Percentiles rank a stretch among this genome's conserved stretches.
Conservation (phyloP, 177 flowering plant genomes). For the Vitis hybrid region DNA sequence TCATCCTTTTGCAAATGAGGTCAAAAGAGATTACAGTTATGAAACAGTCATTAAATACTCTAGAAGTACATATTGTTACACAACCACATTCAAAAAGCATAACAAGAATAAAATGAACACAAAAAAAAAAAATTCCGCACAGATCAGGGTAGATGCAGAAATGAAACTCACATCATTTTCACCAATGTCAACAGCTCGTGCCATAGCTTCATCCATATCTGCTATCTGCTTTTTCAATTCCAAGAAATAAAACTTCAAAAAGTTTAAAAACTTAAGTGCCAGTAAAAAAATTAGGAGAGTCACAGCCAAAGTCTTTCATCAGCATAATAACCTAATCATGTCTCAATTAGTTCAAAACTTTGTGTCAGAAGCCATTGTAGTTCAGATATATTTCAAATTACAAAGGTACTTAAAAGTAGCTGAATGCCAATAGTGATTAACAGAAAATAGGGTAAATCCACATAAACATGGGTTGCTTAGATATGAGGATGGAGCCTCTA, state of each 20-base stretch:
- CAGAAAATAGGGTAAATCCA: too few species aligned
- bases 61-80: neutral
- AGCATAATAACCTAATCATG: too few species aligned
- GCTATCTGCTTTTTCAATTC: slow-evolving; percentile 39
- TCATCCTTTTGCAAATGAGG: slow-evolving; percentile 49
- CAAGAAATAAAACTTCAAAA: neutral
- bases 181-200: slow-evolving; percentile 94
- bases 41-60: neutral
- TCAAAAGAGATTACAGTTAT: neutral
- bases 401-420: too few species aligned
- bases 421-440: too few species aligned
- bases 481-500: too few species aligned
- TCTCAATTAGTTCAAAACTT: too few species aligned
- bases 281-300: slow-evolving; percentile 22
- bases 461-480: too few species aligned
- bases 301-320: neutral
- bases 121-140: slow-evolving; percentile 19
- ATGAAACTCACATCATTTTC: slow-evolving; percentile 75
- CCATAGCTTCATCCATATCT: slow-evolving; percentile 97
- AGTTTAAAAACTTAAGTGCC: neutral
- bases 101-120: neutral
- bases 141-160: slow-evolving; percentile 9
- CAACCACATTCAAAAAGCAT: neutral
- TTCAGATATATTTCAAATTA: too few species aligned
- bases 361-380: too few species aligned